Evolutionary conservation across 345 rosid species (phyloP).

Genomic region (Salix purpurea): DNA sequence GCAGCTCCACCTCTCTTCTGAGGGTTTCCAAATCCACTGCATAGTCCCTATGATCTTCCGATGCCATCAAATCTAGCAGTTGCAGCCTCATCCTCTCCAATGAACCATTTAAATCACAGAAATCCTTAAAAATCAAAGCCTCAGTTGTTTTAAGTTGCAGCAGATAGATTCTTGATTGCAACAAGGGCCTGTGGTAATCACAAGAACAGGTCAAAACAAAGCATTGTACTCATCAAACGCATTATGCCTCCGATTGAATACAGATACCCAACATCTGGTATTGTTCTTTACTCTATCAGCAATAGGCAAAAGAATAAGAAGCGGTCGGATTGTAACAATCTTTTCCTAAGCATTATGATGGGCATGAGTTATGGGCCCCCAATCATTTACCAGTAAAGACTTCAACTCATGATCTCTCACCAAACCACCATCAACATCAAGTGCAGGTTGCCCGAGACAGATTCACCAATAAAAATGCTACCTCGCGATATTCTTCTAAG

Average conservation of each 20-base stretch:
- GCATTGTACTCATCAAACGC: background rate
- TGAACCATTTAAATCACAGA: slow-evolving; percentile 61
- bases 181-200: slow-evolving; percentile 56
- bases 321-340: too few relatives aligned
- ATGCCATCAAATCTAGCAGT: slow-evolving; percentile 51
- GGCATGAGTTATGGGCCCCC: too few relatives aligned
- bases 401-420: too few relatives aligned
- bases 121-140: slow-evolving; percentile 58
- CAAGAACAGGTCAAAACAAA: slow-evolving; percentile 1
- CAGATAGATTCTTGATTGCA: slow-evolving; percentile 69
- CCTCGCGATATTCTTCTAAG: too few relatives aligned
- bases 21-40: slow-evolving; percentile 63
- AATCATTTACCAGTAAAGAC: too few relatives aligned
- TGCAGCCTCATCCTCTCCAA: slow-evolving; percentile 64
- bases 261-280: background rate
- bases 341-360: too few relatives aligned
- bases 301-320: too few relatives aligned
- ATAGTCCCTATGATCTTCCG: slow-evolving; percentile 61
- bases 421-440: too few relatives aligned
- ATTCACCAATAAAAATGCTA: too few relatives aligned
- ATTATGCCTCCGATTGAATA: background rate
- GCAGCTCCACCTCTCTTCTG: slow-evolving; percentile 61
- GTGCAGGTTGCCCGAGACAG: too few relatives aligned
- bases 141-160: slow-evolving; percentile 59
- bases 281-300: too few relatives aligned